Base-by-base conservation (phyloP, 2,329 filamentous ascomycete species). In the Cytospora piceicola region DNA sequence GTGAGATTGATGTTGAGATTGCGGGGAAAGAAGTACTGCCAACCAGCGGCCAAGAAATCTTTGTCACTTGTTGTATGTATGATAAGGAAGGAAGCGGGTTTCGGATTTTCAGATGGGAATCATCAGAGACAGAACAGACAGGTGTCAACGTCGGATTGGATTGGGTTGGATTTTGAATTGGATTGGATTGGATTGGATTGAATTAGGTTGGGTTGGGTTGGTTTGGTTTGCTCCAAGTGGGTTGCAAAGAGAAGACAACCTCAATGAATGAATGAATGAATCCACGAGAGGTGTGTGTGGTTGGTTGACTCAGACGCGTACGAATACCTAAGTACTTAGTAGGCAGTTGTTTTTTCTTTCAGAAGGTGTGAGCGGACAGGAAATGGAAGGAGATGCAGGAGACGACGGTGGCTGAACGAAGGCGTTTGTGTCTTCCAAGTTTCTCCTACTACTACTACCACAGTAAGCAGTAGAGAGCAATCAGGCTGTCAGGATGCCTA, bases 1-100 rank as follows among this genome's bases (percentile, higher is more conserved):
- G 46, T 63, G 34, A 60, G 56, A 67, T 65, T 46, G 58, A 55
- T 60, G 63, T n/a, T 52, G 58, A 65, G 58, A 62, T 61, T 57
- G 61, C 46, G 57, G 62, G 49, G 62, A 56, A 55, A 55, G n/a
- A 53, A 27, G 36, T 42, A 65, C n/a, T 51, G 58, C 32, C 46
- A 62, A 32, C 27, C 39, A 42, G 58, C 39, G 42, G 14, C 22
- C 49, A 30, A 24, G 53, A 39, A 29, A 27, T 46, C 11, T 60
- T 58, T 64, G 51, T 64, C 56, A 64, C 46, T 53, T 56, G 49
- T n/a, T n/a, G n/a, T n/a, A n/a, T n/a, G n/a, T n/a, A n/a, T 59
- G 49, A 58, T 58, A 34, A 29, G 58, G 27, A 29, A 29, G 46
- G 20, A 34, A 51, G 29, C 24, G 42, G 22, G n/a, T 7, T n/a